Evolutionary conservation across 306 rosid genomes (phyloP).

Genomic region (Gynostemma pentaphyllum): DNA sequence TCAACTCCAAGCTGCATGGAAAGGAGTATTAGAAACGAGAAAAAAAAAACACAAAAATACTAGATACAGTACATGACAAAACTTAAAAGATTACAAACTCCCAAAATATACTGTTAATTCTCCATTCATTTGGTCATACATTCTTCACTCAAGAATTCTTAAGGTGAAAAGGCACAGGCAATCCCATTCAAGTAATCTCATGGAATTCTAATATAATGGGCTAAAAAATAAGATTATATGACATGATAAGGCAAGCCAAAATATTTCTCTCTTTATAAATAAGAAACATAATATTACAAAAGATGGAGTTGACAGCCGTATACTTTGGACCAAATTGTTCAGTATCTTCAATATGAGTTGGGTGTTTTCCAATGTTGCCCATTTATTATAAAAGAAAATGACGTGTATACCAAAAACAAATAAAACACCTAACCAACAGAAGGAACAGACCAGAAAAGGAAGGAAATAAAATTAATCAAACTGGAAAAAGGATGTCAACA

Average conservation of each 20-base stretch:
- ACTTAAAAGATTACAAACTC: background rate
- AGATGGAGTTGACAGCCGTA: background rate
- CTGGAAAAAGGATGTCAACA: background rate
- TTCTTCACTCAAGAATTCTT: background rate
- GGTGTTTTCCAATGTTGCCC: too few species aligned
- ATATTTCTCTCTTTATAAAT: background rate
- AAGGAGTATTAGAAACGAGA: background rate
- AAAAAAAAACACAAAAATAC: background rate
- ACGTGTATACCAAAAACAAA: background rate
- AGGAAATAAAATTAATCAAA: background rate
- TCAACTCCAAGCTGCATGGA: slow-evolving; percentile 56
- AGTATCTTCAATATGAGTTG: too few species aligned
- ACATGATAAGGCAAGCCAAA: background rate
- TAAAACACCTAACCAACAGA: background rate
- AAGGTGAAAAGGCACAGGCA: background rate
- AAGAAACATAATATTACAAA: background rate
- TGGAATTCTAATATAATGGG: background rate
- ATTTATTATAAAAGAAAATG: too few species aligned
- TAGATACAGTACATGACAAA: background rate
- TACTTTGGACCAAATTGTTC: too few species aligned
- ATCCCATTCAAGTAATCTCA: background rate
- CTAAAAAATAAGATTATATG: background rate
- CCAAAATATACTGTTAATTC: background rate
- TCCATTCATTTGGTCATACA: background rate
- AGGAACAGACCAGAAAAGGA: background rate